Conservation (phyloP, 352 stramenopile genomes). For the Globisporangium orthogonon region DNA sequence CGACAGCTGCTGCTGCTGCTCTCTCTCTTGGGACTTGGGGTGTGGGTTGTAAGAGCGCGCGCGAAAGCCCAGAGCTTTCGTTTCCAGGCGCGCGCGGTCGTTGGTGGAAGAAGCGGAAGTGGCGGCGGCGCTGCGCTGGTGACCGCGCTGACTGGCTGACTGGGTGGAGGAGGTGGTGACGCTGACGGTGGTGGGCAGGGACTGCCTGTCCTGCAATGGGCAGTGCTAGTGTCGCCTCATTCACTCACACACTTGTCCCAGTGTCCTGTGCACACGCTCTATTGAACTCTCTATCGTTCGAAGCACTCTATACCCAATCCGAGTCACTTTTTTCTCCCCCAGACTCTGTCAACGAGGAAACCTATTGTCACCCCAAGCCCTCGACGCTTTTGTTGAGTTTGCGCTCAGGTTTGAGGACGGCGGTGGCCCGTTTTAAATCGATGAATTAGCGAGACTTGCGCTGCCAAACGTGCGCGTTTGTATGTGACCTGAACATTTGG, state of each 20-base stretch:
- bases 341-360: background rate
- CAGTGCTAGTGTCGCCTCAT: background rate
- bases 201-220: background rate
- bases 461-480: background rate
- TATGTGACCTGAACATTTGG: background rate
- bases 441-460: background rate
- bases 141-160: background rate
- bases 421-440: background rate
- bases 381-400: background rate
- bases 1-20: background rate
- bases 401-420: slow-evolving; percentile 1
- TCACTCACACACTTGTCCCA: slow-evolving; percentile 5
- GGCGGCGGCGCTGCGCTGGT: background rate
- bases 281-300: background rate
- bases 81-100: background rate
- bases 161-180: background rate
- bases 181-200: background rate
- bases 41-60: background rate
- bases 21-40: background rate
- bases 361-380: background rate
- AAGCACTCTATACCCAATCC: background rate
- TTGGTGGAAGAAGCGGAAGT: background rate
- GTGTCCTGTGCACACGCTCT: slow-evolving; percentile 2
- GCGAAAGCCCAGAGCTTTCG: no score
- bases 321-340: background rate